phyloP scores from a whole-genome alignment of 2,329 filamentous ascomycete genomes.

The Aspergillus fumigatiaffinis region DNA sequence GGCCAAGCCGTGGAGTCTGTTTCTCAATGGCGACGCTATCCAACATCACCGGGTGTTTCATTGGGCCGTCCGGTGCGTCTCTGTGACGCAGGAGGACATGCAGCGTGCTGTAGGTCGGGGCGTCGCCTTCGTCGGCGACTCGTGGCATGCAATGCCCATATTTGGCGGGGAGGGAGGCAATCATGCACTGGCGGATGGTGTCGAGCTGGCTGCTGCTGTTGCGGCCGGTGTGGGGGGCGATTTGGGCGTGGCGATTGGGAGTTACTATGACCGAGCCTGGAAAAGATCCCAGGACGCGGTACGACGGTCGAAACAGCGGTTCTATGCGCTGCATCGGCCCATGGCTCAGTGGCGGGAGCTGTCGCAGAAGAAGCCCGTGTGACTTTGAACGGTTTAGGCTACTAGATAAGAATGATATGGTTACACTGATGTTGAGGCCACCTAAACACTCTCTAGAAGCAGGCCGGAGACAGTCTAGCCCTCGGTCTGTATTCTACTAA shows the following conservation, averaged over 20 bases:
- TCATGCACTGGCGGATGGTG: conserved; percentile 7
- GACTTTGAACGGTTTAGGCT: no score
- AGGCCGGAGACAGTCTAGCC: no score
- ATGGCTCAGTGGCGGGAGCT: conserved; percentile 10
- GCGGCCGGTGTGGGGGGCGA: not conserved
- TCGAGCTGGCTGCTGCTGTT: conserved; percentile 6
- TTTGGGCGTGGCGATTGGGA: not conserved
- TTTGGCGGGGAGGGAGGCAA: conserved; percentile 9
- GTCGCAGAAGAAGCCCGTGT: not conserved
- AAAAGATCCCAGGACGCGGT: conserved; percentile 7
- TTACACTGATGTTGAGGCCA: no score
- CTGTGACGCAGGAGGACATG: conserved; percentile 1
- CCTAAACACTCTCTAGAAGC: no score
- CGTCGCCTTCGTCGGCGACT: conserved; percentile 5
- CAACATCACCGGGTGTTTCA: conserved; percentile 4
- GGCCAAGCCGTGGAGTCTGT: conserved; percentile 6
- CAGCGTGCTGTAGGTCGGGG: not conserved
- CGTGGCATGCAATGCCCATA: conserved; percentile 13
- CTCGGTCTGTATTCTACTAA: no score
- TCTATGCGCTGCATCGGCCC: conserved; percentile 8
- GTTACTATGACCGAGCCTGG: conserved; percentile 5
- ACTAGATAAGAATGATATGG: no score
- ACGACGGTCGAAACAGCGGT: conserved; percentile 5
- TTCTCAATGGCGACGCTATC: conserved; percentile 5
- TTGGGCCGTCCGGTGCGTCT: conserved; percentile 7